phyloP scores from a whole-genome alignment of 352 stramenopile species.

The Phytopythium chamaehyphon region DNA sequence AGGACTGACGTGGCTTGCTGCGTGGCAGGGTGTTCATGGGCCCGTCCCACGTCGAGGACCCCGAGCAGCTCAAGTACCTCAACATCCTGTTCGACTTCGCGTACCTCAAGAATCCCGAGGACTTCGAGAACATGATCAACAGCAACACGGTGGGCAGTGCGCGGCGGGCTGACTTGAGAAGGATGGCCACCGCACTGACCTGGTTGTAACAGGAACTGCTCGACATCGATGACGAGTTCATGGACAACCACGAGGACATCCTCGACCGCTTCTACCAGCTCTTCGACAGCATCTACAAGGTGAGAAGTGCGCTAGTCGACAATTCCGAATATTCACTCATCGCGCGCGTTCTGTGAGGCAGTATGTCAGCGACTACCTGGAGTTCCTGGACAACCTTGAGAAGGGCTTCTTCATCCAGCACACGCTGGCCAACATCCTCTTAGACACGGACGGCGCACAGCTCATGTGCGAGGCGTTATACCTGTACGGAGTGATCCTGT shows the following conservation, averaged over 20 bases:
- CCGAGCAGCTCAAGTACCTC: slow-evolving; percentile 87
- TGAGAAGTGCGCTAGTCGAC: slow-evolving; percentile 8
- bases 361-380: slow-evolving; percentile 91
- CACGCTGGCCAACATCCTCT: slow-evolving; percentile 91
- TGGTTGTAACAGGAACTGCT: slow-evolving; percentile 80
- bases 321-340: not conserved
- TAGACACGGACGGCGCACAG: slow-evolving; percentile 92
- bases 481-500: slow-evolving; percentile 93
- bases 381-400: slow-evolving; percentile 91
- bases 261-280: slow-evolving; percentile 88
- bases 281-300: slow-evolving; percentile 87
- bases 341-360: slow-evolving; percentile 11
- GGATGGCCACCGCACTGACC: too few species aligned
- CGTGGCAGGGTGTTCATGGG: slow-evolving; percentile 75
- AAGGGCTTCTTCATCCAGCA: slow-evolving; percentile 95
- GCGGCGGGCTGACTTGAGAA: too few species aligned
- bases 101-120: slow-evolving; percentile 93
- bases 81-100: slow-evolving; percentile 95
- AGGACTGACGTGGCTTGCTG: slow-evolving; percentile 6
- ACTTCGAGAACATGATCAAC: slow-evolving; percentile 93
- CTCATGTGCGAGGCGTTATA: slow-evolving; percentile 94
- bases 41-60: slow-evolving; percentile 82
- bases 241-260: slow-evolving; percentile 84
- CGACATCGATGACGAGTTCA: slow-evolving; percentile 91
- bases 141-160: slow-evolving; percentile 73